A percentile compares a stretch with the other conserved stretches of the same genome.
phyloP scores from a whole-genome alignment of 148 eudicot genomes.

The Fagopyrum homotropicum region DNA sequence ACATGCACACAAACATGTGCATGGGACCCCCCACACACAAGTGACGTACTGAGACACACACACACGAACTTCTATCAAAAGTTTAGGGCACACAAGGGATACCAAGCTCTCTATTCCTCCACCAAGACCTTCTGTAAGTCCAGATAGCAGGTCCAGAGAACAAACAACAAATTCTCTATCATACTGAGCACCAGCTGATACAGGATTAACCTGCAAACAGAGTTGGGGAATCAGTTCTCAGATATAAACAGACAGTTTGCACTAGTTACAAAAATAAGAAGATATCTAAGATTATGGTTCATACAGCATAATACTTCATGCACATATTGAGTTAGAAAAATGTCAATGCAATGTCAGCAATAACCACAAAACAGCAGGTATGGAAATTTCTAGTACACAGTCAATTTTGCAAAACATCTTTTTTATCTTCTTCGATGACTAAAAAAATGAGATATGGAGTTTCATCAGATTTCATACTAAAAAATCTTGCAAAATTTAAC shows the following conservation, averaged over 20 bases:
- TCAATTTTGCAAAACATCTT: too few species aligned
- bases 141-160: slow-evolving; percentile 84
- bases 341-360: background rate
- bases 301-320: background rate
- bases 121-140: slow-evolving; percentile 95
- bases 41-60: background rate
- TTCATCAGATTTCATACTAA: background rate
- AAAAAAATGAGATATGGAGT: background rate
- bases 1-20: background rate
- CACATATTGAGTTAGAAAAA: background rate
- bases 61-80: slow-evolving; percentile 1
- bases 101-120: slow-evolving; percentile 94
- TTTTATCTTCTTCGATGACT: too few species aligned
- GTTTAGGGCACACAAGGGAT: slow-evolving; percentile 18
- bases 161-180: slow-evolving; percentile 90
- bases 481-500: background rate
- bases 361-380: background rate
- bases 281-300: background rate
- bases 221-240: background rate
- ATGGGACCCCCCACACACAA: background rate
- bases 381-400: too few species aligned
- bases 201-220: slow-evolving; percentile 55
- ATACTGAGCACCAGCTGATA: slow-evolving; percentile 61
- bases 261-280: background rate
- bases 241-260: background rate